These are phyloP conservation scores for Colletotrichum tabaci DNA, from an alignment of 2,329 filamentous ascomycete genomes.

Conservation along the genomic window DNA sequence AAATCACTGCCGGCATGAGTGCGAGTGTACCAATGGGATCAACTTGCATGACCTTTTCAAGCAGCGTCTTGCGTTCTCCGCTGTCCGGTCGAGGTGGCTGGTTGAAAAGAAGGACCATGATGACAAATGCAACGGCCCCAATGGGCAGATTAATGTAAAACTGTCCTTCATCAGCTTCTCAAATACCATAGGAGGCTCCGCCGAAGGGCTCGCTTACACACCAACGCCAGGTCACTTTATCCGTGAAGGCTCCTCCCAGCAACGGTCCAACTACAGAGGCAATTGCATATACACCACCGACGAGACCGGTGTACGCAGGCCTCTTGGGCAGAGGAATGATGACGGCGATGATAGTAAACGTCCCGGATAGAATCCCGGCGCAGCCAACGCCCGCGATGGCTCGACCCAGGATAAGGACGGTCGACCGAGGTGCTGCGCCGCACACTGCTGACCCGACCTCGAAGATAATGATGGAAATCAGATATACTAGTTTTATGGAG, in stretches of 20 bases:
- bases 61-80: background rate
- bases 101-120: slow-evolving; percentile 48
- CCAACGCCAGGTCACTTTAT: slow-evolving; percentile 52
- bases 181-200: too few species aligned
- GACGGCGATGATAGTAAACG: slow-evolving; percentile 55
- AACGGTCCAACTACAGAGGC: slow-evolving; percentile 48
- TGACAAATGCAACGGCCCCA: slow-evolving; percentile 45
- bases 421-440: slow-evolving; percentile 49
- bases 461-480: slow-evolving; percentile 46
- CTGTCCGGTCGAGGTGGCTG: background rate
- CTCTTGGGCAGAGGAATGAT: slow-evolving; percentile 51
- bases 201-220: slow-evolving; percentile 40
- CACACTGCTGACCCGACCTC: slow-evolving; percentile 47
- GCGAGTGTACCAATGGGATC: slow-evolving; percentile 44
- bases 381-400: slow-evolving; percentile 54
- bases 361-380: slow-evolving; percentile 53
- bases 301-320: slow-evolving; percentile 55
- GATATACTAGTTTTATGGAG: slow-evolving; percentile 47
- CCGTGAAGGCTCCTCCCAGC: slow-evolving; percentile 49
- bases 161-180: background rate
- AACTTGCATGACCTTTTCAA: slow-evolving; percentile 43
- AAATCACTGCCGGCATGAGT: slow-evolving; percentile 49
- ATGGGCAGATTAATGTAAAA: slow-evolving; percentile 51
- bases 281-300: slow-evolving; percentile 56
- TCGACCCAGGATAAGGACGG: slow-evolving; percentile 54